Evolutionary conservation across 345 rosid genomes (phyloP), one percentile per base, ranked within the genome.

Genomic region (Eucalyptus paniculata): DNA sequence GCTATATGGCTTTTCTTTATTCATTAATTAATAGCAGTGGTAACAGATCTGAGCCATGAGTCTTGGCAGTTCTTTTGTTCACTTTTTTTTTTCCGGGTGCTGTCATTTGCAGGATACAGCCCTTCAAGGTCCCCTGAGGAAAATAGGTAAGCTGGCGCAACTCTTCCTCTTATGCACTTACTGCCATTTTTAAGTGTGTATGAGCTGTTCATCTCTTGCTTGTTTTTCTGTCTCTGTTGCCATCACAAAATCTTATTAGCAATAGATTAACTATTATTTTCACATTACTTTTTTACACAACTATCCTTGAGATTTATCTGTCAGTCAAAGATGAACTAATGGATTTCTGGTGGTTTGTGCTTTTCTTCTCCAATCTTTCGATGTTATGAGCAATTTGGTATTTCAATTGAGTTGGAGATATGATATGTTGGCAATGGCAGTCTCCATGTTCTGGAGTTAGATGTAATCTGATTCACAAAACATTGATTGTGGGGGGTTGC

Each of bases 31-130:
- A 50, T 42, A 86, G 47, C 47, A 34, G 58, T 26, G 65, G 67
- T 86, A 34, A 86, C 34, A 28, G 65, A 28, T 53, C 4, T 42
- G 65, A 21, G 65, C 88, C 26, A 53, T 53, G 42, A 77, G 18
- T 77, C 30, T 77, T 40, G 40, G 45, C 16, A 21, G 47, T 69
- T 88, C 45, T 47, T 47, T 67, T 67, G 89, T n/a, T 87, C 12
- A 40, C 72, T n/a, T 47, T 87, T 58, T 40, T 58, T 87, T 51
- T 58, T 21, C 45, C 1, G 23, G 51, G 83, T 77, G 83, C 47
- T 77, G 83, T 77, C 42, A 77, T 77, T 77, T 77, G 94, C 96
- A 98, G 99, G 96, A 91, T 92, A 91, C 88, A 96, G 96, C 92
- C 93, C 93, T 90, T 89, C 93, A 77, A 94, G 93, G 91, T 91